Percentiles rank a stretch among this genome's conserved stretches.
These are phyloP conservation scores for Camellia oleifera DNA, from an alignment of 179 eudicot species.

Conservation along the genomic window DNA sequence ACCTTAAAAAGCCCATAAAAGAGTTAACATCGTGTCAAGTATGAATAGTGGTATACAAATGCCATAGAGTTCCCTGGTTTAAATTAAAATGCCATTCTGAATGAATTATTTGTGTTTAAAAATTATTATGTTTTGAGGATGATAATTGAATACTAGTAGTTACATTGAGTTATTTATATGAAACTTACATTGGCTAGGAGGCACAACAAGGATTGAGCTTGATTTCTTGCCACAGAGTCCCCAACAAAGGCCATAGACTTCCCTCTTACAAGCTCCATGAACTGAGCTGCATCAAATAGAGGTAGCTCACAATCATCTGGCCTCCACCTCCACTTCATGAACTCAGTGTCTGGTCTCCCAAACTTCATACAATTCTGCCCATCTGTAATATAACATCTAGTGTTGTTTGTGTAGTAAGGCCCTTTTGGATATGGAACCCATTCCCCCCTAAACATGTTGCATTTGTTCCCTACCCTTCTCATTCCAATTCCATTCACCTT, in stretches of 20 bases:
- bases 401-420: slow-evolving; percentile 13
- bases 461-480: neutral
- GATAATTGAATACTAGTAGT: neutral
- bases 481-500: neutral
- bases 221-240: slow-evolving; percentile 53
- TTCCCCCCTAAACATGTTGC: slow-evolving; percentile 8
- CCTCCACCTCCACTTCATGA: slow-evolving; percentile 47
- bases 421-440: slow-evolving; percentile 12
- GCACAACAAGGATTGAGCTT: slow-evolving; percentile 47
- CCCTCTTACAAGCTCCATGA: slow-evolving; percentile 39
- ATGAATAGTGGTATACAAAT: too few relatives aligned
- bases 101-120: too few relatives aligned
- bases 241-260: slow-evolving; percentile 47
- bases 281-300: slow-evolving; percentile 32
- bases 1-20: slow-evolving; percentile 4
- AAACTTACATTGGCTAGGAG: slow-evolving; percentile 41
- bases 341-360: slow-evolving; percentile 39
- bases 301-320: slow-evolving; percentile 46
- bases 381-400: slow-evolving; percentile 13
- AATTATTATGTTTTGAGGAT: too few relatives aligned
- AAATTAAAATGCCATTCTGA: too few relatives aligned
- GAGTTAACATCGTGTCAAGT: neutral
- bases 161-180: neutral
- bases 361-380: slow-evolving; percentile 42
- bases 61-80: too few relatives aligned